These are phyloP conservation scores for Spathaspora hagerdaliae DNA, from an alignment of 805 yeast genomes.

Conservation along the genomic window DNA sequence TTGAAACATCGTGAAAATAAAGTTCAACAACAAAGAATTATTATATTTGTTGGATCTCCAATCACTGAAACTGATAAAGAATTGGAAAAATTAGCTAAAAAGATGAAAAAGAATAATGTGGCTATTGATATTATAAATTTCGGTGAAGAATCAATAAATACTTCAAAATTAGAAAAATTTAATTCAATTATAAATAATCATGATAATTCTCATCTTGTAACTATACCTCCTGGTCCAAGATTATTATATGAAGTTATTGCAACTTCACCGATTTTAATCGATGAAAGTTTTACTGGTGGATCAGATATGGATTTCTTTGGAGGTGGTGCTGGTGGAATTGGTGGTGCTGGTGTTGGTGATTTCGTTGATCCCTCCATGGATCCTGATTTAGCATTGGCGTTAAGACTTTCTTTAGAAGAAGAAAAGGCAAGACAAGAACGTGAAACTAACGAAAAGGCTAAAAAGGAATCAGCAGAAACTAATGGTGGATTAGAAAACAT, in stretches of 20 bases:
- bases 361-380: slow-evolving; percentile 81
- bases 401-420: slow-evolving; percentile 91
- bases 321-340: slow-evolving; percentile 33
- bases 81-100: slow-evolving; percentile 80
- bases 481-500: slow-evolving; percentile 24
- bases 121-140: slow-evolving; percentile 88
- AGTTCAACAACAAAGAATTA: slow-evolving; percentile 84
- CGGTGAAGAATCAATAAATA: slow-evolving; percentile 81
- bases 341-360: slow-evolving; percentile 37
- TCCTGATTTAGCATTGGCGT: slow-evolving; percentile 94
- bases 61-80: slow-evolving; percentile 64
- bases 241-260: slow-evolving; percentile 78
- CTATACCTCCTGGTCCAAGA: slow-evolving; percentile 85
- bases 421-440: slow-evolving; percentile 90
- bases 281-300: slow-evolving; percentile 54
- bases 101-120: slow-evolving; percentile 87
- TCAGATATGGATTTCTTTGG: slow-evolving; percentile 33
- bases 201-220: slow-evolving; percentile 76
- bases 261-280: slow-evolving; percentile 67
- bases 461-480: slow-evolving; percentile 11
- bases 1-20: slow-evolving; percentile 95
- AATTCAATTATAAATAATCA: slow-evolving; percentile 68
- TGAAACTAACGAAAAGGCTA: slow-evolving; percentile 41
- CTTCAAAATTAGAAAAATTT: slow-evolving; percentile 76
- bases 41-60: slow-evolving; percentile 88